Base-by-base conservation (phyloP, 805 yeast genomes). In the Candida piceae region DNA sequence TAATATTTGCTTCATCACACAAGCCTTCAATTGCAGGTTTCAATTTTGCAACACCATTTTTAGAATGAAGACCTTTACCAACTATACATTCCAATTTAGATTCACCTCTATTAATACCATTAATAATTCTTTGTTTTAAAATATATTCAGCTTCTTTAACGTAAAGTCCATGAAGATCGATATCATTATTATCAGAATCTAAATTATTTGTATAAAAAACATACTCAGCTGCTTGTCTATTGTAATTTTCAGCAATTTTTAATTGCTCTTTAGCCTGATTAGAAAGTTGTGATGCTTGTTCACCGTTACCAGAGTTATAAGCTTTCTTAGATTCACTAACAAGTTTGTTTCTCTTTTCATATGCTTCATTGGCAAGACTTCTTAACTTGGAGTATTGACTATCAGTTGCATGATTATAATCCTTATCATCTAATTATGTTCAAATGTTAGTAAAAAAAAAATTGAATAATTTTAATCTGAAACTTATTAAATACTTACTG, bases 1-100 rank as follows among this genome's bases (percentile, higher is more conserved):
- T 71, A 46, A 89, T 69, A 18, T 75, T 64, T 29, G 81, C 75
- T 48, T 85, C 83, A 23, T 63, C 54, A 60, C 96, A 87, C 53
- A 86, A 62, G 34, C 76, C 72, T 53, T 86, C 93, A 15, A 88
- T 77, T 0, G 96, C 96, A 2, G 97, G 97, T 58, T 82, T 84
- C 49, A 90, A 62, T 59, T 88, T 89, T 29, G 96, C 89, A 35
- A 86, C 74, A 11, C 94, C 95, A 46, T 78, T 69, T 36, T 72
- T 69, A 1, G 96, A 85, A 57, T 89, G 97, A 29, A 78, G 55
- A 7, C 97, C 97, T 60, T 90, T 90, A 8, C 97, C 97, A 8
- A 88, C 97, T 57, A 90, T 89, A 16, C 87, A 93, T 45, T 78
- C 75, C 30, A 90, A 63, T 34, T 72, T 75, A 3, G 72, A 59